Conservation (phyloP, 441 rosid species). For the Croton setiger region DNA sequence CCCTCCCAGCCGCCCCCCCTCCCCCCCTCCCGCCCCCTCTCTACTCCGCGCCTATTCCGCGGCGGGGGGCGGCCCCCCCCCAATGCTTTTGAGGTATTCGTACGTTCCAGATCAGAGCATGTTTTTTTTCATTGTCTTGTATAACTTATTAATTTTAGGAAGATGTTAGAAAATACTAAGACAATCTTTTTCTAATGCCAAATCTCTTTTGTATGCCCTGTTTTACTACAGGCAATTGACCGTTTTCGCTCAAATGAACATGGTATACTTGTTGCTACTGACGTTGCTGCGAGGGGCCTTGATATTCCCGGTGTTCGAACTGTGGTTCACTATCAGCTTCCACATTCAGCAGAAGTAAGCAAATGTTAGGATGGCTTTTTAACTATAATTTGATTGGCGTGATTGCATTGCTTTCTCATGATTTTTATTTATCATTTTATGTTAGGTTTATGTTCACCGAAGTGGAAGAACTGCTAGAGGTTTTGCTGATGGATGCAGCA, state of each 20-base stretch:
- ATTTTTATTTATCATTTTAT: constrained; percentile 13
- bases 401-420: not conserved
- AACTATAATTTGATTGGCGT: constrained; percentile 9
- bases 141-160: not conserved
- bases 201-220: constrained; percentile 16
- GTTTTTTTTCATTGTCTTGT: not conserved
- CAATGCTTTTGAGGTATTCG: too few relatives aligned
- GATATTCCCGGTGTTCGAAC: constrained; percentile 95
- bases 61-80: too few relatives aligned
- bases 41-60: too few relatives aligned
- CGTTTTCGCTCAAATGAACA: constrained; percentile 77
- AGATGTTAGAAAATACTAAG: not conserved
- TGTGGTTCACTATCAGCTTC: constrained; percentile 95
- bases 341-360: constrained; percentile 90
- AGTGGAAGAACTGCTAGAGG: constrained; percentile 99
- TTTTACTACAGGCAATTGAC: constrained; percentile 70
- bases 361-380: constrained; percentile 20
- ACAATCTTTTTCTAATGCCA: constrained; percentile 8
- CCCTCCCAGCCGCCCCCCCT: too few relatives aligned
- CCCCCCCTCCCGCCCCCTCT: too few relatives aligned
- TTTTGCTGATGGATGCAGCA: constrained; percentile 89
- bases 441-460: constrained; percentile 95
- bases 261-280: constrained; percentile 88
- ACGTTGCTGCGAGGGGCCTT: constrained; percentile 98
- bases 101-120: too few relatives aligned